Conservation (phyloP, 345 rosid species). For the Fremontodendron californicum region DNA sequence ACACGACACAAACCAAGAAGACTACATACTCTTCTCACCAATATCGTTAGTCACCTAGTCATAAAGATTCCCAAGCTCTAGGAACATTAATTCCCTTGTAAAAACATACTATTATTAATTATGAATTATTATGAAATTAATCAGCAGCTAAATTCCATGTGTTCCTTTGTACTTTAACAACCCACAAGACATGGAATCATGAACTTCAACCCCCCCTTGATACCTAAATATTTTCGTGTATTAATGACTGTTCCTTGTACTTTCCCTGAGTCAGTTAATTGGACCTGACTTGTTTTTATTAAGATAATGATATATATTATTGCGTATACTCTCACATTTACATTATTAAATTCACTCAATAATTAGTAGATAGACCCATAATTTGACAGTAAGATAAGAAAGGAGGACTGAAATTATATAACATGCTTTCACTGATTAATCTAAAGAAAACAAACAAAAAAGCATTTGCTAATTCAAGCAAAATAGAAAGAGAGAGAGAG, state of each 20-base stretch:
- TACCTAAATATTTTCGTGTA: background rate
- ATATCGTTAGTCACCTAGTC: background rate
- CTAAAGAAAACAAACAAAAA: background rate
- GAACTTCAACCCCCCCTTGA: background rate
- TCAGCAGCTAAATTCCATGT: conserved; percentile 24
- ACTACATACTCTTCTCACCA: conserved; percentile 14
- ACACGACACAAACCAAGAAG: conserved; percentile 50
- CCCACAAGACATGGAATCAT: conserved; percentile 16
- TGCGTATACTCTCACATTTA: background rate
- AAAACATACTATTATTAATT: background rate
- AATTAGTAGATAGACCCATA: background rate
- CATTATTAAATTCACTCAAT: background rate
- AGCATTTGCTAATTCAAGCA: background rate
- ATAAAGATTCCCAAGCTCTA: conserved; percentile 30
- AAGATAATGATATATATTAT: background rate
- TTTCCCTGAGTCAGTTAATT: conserved; percentile 15
- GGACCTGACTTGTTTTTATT: background rate
- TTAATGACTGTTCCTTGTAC: conserved; percentile 14
- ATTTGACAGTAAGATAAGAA: background rate
- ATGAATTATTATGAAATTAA: background rate
- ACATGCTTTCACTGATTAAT: background rate
- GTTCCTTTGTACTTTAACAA: conserved; percentile 30
- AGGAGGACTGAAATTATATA: background rate
- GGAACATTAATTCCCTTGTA: conserved; percentile 38
- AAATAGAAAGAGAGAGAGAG: conserved; percentile 1